Conservation (phyloP, 768 basidiomycete genomes). For the Rhodotorula kratochvilovae region DNA sequence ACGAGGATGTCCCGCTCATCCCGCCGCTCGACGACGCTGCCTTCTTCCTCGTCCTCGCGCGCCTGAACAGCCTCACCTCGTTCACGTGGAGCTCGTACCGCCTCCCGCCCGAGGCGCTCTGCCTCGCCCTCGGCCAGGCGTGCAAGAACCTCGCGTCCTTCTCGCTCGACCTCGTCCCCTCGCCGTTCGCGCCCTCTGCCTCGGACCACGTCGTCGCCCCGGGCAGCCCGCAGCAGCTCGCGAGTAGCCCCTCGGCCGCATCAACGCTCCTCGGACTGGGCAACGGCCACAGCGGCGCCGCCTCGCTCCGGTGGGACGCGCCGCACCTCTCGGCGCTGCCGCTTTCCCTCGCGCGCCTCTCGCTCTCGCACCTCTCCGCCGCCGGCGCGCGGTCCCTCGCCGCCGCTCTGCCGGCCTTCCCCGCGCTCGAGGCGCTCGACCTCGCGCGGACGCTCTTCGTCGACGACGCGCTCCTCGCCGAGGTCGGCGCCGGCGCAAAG, state of each 20-base stretch:
- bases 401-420: constrained; percentile 6
- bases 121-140: constrained; percentile 20
- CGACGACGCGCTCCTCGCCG: constrained; percentile 21
- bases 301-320: constrained; percentile 21
- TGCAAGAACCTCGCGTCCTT: constrained; percentile 5
- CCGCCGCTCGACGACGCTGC: constrained; percentile 12
- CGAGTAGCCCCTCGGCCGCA: neutral
- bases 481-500: constrained; percentile 2
- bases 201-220: neutral
- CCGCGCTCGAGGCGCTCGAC: constrained; percentile 24
- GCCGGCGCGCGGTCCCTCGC: constrained; percentile 8
- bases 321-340: constrained; percentile 19
- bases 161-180: constrained; percentile 14
- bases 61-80: constrained; percentile 10
- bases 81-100: constrained; percentile 26
- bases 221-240: neutral
- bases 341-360: neutral
- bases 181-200: neutral
- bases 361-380: constrained; percentile 22
- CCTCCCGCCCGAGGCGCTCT: constrained; percentile 21
- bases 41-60: constrained; percentile 14
- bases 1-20: neutral
- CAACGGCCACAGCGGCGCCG: neutral
- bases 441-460: constrained; percentile 29
- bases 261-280: neutral